Conservation (phyloP, 495 filamentous ascomycete genomes). For the Penicillium coffeae region DNA sequence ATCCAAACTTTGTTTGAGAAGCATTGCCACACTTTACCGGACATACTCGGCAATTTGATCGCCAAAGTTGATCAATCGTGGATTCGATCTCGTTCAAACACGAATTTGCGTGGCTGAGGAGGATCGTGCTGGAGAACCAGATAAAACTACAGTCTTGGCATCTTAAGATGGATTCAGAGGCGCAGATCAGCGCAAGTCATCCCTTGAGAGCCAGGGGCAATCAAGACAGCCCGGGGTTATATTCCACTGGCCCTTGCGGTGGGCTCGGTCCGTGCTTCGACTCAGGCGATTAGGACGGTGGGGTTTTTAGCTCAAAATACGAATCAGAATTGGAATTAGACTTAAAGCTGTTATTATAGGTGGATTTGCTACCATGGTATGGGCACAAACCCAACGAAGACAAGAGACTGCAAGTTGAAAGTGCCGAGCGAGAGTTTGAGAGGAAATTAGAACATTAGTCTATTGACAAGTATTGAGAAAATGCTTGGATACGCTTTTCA, state of each 20-base stretch:
- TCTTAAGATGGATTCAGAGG: not conserved
- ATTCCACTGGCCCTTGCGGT: slow-evolving; percentile 21
- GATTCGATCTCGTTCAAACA: not conserved
- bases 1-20: not conserved
- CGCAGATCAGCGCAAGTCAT: slow-evolving; percentile 14
- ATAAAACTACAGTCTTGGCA: slow-evolving; percentile 9
- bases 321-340: not conserved
- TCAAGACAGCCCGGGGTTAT: slow-evolving; percentile 7
- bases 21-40: not conserved
- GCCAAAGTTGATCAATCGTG: not conserved
- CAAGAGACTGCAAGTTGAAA: too few relatives aligned
- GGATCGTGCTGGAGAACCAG: not conserved
- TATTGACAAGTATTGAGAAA: too few relatives aligned
- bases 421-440: too few relatives aligned
- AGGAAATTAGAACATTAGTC: too few relatives aligned
- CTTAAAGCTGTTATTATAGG: not conserved
- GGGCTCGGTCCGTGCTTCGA: slow-evolving; percentile 13
- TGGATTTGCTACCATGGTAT: too few relatives aligned
- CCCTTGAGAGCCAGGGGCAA: slow-evolving; percentile 24
- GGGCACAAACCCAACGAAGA: too few relatives aligned
- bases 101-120: not conserved
- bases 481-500: too few relatives aligned
- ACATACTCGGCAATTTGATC: not conserved
- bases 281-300: not conserved
- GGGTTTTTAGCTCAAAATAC: not conserved